Base-by-base conservation (phyloP, 2,329 filamentous ascomycete species). In the Macrophomina tecta region DNA sequence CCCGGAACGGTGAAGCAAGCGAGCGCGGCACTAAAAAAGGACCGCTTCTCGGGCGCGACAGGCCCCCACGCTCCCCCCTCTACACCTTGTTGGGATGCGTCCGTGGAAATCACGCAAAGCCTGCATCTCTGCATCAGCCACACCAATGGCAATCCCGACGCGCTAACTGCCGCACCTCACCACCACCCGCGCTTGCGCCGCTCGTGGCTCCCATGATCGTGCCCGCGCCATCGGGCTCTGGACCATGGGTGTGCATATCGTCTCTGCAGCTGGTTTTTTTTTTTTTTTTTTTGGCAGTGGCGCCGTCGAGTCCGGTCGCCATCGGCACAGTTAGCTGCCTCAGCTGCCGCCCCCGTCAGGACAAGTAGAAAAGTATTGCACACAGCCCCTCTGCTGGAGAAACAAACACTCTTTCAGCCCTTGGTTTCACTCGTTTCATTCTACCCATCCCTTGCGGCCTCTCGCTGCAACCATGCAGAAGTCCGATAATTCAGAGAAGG, bases 101-200 rank as follows among this genome's bases (percentile, higher is more conserved):
- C 58, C 58, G 58, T 45, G 12, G 2, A 30, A 46, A 38, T 38
- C 52, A 28, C 6, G 32, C 28, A 55, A 8, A 8, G 49, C 8
- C 42, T 16, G 48, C 48, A 30, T 14, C 7, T 16, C 38, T 75
- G 73, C 66, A 73, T 74, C n/a, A 71, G 69, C 28, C 75, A 76
- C 68, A 76, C 70, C 1, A 23, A 71, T 74, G 71, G 73, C 72
- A 70, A 75, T 74, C 63, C 72, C 68, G 32, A 68, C 7, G 4
- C 58, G 58, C 58, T 62, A 62, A 28, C 58, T 38, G 58, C 58
- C 58, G 58, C 32, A 14, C 4, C 56, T 30, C 28, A 42, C 14
- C 40, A 7, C 30, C 56, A 14, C 11, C 32, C 58, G 58, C 32
- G 58, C 30, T 45, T 45, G n/a, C 58, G n/a, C 32, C 23, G 40